phyloP scores from a whole-genome alignment of 257 asterid genomes.

The Scutellaria galericulata region DNA sequence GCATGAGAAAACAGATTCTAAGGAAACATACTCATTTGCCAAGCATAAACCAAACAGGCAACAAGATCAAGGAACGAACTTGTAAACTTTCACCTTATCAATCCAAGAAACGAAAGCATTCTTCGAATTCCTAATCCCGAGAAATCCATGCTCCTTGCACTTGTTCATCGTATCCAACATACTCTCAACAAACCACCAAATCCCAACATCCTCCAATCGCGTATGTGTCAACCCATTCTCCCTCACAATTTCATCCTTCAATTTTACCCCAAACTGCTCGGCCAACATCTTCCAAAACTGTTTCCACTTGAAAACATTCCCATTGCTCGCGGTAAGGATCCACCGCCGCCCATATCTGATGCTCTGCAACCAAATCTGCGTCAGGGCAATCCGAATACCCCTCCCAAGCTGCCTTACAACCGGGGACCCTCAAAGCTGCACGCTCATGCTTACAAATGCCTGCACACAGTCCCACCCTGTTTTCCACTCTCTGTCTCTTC shows the following conservation, averaged over 20 bases:
- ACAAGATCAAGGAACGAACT: constrained; percentile 64
- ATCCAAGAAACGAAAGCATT: constrained; percentile 81
- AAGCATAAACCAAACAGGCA: not conserved
- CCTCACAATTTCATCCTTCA: constrained; percentile 69
- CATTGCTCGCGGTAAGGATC: constrained; percentile 88
- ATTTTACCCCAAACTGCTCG: constrained; percentile 69
- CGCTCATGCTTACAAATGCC: constrained; percentile 89
- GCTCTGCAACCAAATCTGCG: constrained; percentile 92
- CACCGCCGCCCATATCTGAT: constrained; percentile 93
- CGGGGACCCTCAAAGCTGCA: constrained; percentile 69
- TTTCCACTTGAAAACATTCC: constrained; percentile 93
- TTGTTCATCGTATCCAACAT: constrained; percentile 82
- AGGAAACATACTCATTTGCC: not conserved
- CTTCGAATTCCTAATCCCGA: constrained; percentile 86
- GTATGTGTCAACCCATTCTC: constrained; percentile 63
- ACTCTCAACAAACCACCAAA: constrained; percentile 80
- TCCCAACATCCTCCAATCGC: constrained; percentile 74
- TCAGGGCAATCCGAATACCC: constrained; percentile 79
- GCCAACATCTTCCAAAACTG: constrained; percentile 91
- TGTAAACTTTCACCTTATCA: constrained; percentile 76
- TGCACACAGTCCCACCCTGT: constrained; percentile 45
- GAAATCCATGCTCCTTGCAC: constrained; percentile 94
- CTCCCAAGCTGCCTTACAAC: constrained; percentile 73
- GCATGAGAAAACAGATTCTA: not conserved
- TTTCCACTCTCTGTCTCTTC: too few relatives aligned